Conservation (phyloP, 1,284 basidiomycete species). For the Irpex lacteus region DNA sequence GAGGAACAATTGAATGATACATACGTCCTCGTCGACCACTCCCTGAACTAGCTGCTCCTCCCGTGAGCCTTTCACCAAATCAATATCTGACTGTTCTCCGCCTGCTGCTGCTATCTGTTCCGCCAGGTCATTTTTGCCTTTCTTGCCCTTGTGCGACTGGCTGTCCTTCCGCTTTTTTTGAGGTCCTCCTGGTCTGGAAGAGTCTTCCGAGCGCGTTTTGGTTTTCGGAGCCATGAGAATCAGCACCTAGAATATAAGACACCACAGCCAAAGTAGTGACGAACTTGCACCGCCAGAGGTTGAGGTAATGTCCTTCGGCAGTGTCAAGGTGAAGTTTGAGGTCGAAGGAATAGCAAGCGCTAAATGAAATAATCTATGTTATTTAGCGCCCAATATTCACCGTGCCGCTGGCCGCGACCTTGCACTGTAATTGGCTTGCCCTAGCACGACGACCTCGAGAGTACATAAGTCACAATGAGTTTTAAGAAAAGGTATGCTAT, state of each 20-base stretch:
- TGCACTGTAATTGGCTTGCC: background rate
- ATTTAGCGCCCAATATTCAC: background rate
- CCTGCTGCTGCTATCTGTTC: conserved; percentile 43
- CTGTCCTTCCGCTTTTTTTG: background rate
- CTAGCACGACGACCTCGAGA: background rate
- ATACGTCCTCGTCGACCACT: conserved; percentile 23
- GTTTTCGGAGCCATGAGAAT: background rate
- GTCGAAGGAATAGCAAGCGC: background rate
- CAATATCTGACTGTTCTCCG: conserved; percentile 48
- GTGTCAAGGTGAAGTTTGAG: background rate
- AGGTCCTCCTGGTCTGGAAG: background rate
- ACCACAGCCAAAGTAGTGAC: background rate
- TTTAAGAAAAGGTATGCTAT: conserved; percentile 21
- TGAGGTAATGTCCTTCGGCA: background rate
- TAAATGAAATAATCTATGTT: background rate
- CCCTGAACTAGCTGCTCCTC: conserved; percentile 30
- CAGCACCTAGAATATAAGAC: background rate
- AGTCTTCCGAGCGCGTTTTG: background rate
- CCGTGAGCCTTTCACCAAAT: conserved; percentile 41
- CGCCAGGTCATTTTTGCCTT: conserved; percentile 2
- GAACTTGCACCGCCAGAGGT: background rate
- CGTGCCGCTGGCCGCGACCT: background rate
- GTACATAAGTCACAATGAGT: conserved; percentile 15
- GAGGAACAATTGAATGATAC: conserved; percentile 6
- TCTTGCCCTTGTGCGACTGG: background rate